Evolutionary conservation across 2,329 filamentous ascomycete genomes (phyloP).

Genomic region (Aspergillus cejpii): DNA sequence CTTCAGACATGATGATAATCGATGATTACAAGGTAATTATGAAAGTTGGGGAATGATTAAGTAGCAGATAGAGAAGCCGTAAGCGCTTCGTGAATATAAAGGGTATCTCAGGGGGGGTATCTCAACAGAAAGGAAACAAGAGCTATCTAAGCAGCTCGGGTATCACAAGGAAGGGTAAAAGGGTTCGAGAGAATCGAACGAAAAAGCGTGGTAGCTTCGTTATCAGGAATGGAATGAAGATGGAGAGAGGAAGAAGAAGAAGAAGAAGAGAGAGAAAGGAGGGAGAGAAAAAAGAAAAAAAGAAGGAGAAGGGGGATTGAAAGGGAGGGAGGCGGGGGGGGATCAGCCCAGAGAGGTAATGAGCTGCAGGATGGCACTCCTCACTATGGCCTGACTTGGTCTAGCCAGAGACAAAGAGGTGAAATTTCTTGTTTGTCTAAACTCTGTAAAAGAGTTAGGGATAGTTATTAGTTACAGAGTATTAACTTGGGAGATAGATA

Average conservation of each 20-base stretch:
- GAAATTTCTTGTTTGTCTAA: background rate
- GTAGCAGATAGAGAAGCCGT: constrained; percentile 13
- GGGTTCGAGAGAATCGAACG: constrained; percentile 16
- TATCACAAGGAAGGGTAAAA: constrained; percentile 31
- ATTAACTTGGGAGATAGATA: background rate
- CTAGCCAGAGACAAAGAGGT: constrained; percentile 4
- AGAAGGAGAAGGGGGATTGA: too few species aligned
- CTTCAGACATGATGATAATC: constrained; percentile 60
- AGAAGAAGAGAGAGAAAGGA: constrained; percentile 16
- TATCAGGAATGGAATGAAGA: constrained; percentile 16
- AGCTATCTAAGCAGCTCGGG: constrained; percentile 33
- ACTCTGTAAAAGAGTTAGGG: too few species aligned
- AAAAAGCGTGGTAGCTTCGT: constrained; percentile 12
- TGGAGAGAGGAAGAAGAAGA: constrained; percentile 19
- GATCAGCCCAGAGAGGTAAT: constrained; percentile 16
- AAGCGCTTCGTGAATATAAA: constrained; percentile 15
- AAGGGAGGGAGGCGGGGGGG: constrained; percentile 14
- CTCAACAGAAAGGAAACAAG: constrained; percentile 30
- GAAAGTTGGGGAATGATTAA: constrained; percentile 16
- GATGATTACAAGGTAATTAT: constrained; percentile 19
- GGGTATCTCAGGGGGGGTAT: constrained; percentile 30
- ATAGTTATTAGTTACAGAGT: too few species aligned
- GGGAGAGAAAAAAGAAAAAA: constrained; percentile 22
- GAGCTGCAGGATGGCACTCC: constrained; percentile 22
- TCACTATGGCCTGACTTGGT: constrained; percentile 1